phyloP scores from a whole-genome alignment of 805 yeast species.

The Wickerhamiella brachini region DNA sequence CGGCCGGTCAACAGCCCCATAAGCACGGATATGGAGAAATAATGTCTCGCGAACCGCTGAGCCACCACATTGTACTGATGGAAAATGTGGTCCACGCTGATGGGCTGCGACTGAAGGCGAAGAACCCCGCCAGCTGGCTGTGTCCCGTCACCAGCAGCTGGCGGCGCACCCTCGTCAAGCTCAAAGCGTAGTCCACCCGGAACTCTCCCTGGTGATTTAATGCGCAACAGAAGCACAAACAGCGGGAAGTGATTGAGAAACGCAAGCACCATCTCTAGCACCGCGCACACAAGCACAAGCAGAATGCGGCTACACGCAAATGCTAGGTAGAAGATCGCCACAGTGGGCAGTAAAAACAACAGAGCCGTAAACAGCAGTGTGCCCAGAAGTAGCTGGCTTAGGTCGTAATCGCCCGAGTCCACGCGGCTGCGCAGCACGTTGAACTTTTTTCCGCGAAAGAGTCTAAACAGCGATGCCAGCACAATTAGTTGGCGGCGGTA shows the following conservation, averaged over 20 bases:
- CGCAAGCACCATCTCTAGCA: conserved; percentile 47
- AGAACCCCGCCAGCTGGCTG: neutral
- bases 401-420: conserved; percentile 69
- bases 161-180: neutral
- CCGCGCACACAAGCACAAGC: conserved; percentile 35
- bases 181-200: conserved; percentile 43
- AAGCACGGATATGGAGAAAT: conserved; percentile 31
- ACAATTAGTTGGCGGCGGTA: conserved; percentile 62
- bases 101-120: conserved; percentile 31
- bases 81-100: conserved; percentile 33
- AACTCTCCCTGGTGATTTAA: conserved; percentile 62
- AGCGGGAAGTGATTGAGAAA: conserved; percentile 73
- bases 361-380: conserved; percentile 74
- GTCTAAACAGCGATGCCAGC: conserved; percentile 58
- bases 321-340: conserved; percentile 64
- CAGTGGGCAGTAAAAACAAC: conserved; percentile 72
- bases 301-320: conserved; percentile 50
- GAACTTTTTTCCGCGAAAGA: conserved; percentile 80
- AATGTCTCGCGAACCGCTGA: conserved; percentile 29
- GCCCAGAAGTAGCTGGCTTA: conserved; percentile 80
- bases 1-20: conserved; percentile 34
- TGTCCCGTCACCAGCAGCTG: too few relatives aligned
- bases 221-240: conserved; percentile 62
- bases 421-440: conserved; percentile 74
- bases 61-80: conserved; percentile 33